These are phyloP conservation scores for Coemansia sp. DNA, from an alignment of 192 early-diverging fungal species.

Conservation along the genomic window DNA sequence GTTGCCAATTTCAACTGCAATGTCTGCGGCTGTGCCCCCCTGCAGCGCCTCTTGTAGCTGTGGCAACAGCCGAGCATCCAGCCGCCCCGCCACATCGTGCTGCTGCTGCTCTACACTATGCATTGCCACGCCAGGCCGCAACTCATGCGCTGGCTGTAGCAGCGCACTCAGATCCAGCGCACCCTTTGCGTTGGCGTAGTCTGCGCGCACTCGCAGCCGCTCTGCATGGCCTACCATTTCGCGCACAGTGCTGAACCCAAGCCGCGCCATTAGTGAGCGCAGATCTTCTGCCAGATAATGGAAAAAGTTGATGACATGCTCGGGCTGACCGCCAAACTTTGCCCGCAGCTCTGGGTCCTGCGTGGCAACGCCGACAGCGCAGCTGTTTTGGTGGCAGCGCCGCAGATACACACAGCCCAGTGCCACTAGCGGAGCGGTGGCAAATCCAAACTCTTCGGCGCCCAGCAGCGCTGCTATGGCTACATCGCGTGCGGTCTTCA, in stretches of 20 bases:
- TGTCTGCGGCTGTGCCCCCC: conserved; percentile 57
- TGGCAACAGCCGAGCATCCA: conserved; percentile 87
- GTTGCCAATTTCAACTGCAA: conserved; percentile 76
- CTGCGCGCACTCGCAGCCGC: conserved; percentile 74
- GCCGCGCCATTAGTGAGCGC: conserved; percentile 88
- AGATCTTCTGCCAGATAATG: conserved; percentile 94
- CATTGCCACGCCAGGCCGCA: conserved; percentile 87
- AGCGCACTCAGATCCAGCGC: conserved; percentile 82
- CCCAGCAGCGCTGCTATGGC: conserved; percentile 96
- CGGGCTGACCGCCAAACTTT: conserved; percentile 94
- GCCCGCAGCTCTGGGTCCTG: conserved; percentile 91
- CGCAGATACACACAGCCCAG: conserved; percentile 97
- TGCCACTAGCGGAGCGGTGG: conserved; percentile 96
- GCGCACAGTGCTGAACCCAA: conserved; percentile 89
- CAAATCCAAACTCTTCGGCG: conserved; percentile 99
- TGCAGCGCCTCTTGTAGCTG: conserved; percentile 73
- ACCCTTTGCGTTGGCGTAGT: conserved; percentile 77
- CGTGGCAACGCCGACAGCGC: conserved; percentile 96
- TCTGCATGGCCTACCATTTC: conserved; percentile 97
- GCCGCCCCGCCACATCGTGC: conserved; percentile 80
- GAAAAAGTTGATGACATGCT: conserved; percentile 99
- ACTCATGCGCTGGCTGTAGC: conserved; percentile 80
- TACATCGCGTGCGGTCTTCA: conserved; percentile 96
- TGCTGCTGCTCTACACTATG: conserved; percentile 82
- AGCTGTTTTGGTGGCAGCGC: conserved; percentile 89